Evolutionary conservation across 805 yeast genomes (phyloP).

Genomic region (Candida xiaguanensis): DNA sequence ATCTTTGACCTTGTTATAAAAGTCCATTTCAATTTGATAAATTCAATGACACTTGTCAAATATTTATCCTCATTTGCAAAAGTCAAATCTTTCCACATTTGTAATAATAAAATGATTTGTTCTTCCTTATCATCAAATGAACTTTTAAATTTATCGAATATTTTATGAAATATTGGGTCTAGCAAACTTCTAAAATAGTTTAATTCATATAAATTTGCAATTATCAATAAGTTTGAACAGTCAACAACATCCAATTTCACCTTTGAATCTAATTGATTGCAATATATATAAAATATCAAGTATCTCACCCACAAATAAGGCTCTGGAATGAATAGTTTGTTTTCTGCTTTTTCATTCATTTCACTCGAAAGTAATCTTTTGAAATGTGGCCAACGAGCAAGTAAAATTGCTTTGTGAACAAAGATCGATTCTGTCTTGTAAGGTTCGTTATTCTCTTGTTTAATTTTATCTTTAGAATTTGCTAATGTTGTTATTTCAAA

Average conservation of each 20-base stretch:
- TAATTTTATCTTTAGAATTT: not conserved
- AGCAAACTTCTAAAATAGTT: no score
- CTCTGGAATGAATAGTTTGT: conserved; percentile 51
- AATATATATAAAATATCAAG: conserved; percentile 47
- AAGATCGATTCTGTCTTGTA: conserved; percentile 19
- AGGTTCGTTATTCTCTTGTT: not conserved
- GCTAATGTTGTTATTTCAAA: conserved; percentile 31
- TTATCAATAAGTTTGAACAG: not conserved
- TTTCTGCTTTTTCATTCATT: conserved; percentile 47
- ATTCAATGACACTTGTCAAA: no score
- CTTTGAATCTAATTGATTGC: conserved; percentile 18
- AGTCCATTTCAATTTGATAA: no score
- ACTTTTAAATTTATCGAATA: no score
- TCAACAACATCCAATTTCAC: no score
- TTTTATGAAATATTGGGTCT: no score
- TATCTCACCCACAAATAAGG: conserved; percentile 42
- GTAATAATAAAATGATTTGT: no score
- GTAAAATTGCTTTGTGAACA: conserved; percentile 49
- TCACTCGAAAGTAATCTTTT: conserved; percentile 45
- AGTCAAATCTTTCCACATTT: no score
- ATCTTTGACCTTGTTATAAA: no score
- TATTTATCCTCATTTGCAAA: no score
- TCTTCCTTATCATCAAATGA: no score
- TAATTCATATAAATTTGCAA: no score
- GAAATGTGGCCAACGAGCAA: conserved; percentile 63